Evolutionary conservation across 2,329 filamentous ascomycete genomes (phyloP).

Genomic region (Chaetomiaceae sp.): DNA sequence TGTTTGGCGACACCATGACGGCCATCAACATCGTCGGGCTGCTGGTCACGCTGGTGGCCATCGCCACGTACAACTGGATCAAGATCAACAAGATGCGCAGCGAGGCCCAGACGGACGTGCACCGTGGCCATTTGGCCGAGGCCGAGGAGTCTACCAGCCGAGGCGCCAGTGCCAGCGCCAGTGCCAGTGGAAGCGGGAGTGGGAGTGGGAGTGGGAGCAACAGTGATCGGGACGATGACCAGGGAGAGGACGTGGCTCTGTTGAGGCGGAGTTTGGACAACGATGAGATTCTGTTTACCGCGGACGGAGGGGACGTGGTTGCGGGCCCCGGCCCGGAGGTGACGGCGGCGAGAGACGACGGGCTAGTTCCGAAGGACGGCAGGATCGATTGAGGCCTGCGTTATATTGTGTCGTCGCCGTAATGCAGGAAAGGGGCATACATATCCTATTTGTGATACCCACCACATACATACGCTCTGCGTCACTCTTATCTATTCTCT

Average conservation of each 20-base stretch:
- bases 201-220: constrained; percentile 12
- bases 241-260: constrained; percentile 45
- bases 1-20: constrained; percentile 86
- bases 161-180: constrained; percentile 27
- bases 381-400: constrained; percentile 9
- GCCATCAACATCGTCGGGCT: constrained; percentile 83
- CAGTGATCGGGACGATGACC: constrained; percentile 32
- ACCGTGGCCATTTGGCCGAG: constrained; percentile 37
- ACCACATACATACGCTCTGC: not conserved
- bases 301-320: constrained; percentile 14
- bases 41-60: constrained; percentile 81
- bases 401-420: not conserved
- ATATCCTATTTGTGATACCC: constrained; percentile 16
- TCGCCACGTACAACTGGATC: constrained; percentile 87
- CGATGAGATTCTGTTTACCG: constrained; percentile 18
- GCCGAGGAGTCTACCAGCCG: constrained; percentile 21
- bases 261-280: constrained; percentile 31
- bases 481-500: not conserved
- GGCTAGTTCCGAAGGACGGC: constrained; percentile 1
- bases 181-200: not conserved
- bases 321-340: constrained; percentile 11
- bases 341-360: not conserved
- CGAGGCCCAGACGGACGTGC: constrained; percentile 59
- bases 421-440: constrained; percentile 6
- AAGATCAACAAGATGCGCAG: constrained; percentile 86